Base-by-base conservation (phyloP, 2,329 filamentous ascomycete species). In the Trichophyton benhamiae region DNA sequence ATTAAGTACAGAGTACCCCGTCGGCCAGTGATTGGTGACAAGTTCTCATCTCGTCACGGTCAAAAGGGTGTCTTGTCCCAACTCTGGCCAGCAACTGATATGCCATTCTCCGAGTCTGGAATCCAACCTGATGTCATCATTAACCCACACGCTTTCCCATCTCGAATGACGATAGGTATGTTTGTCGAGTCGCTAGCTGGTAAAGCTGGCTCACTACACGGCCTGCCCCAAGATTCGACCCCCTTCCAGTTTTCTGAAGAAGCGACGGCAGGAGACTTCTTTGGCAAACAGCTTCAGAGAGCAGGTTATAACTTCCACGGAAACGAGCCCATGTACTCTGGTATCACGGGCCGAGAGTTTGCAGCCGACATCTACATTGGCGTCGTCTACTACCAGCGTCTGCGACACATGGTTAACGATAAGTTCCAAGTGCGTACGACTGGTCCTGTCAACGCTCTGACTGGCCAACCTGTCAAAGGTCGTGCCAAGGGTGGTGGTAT, bases 401-500 rank as follows among this genome's bases (percentile, higher is more conserved):
- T 99, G 64, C 83, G 94, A 73, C 94, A 99, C 86, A 99, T 99
- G 94, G 94, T 99, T 61, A 97, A 96, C 82, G 94, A 99, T 77
- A 99, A 99, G 77, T 99, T 89, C 81, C 94, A 99, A 75, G 94
- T 97, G 61, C 86, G 94, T 75, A 97, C 94, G 2, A 97, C 94
- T 0, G 94, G 94, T 61, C 91, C 91, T 0, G 87, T 96, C 49
- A 94, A 94, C 61, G 84, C 87, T 25, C 84, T 94, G 15, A 97
- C 92, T 0, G 91, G 92, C 36, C 94, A 99, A 73, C 94, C 94
- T 46, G 94, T 99, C 80, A 96, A 97, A 79, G 94, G 94, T 66
- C 83, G 94, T 73, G 94, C 95, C 73, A 89, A 92, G 76, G 94
- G 92, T 71, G 94, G 94, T 78, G 94, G 94, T 86, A 96, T 99